phyloP scores from a whole-genome alignment of 2,329 filamentous ascomycete genomes.

The Pseudophaeomoniella oleicola region DNA sequence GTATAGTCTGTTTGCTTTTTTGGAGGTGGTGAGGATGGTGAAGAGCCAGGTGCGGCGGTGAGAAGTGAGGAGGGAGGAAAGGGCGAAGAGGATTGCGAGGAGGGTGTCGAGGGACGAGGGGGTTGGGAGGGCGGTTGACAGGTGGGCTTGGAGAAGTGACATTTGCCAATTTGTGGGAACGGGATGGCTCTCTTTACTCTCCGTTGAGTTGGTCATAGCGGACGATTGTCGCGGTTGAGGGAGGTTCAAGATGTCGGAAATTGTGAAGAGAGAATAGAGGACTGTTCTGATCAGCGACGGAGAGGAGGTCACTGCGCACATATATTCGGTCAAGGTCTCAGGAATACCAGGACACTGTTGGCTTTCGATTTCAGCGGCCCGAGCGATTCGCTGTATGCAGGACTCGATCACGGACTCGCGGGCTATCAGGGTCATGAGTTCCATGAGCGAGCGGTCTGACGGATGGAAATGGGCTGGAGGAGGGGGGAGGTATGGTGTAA shows the following conservation, averaged over 20 bases:
- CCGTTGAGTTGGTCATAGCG: background rate
- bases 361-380: background rate
- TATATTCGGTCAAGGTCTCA: background rate
- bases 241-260: background rate
- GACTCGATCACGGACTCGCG: background rate
- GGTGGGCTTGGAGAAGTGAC: background rate
- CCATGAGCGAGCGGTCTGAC: background rate
- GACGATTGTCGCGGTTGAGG: background rate
- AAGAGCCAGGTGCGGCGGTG: background rate
- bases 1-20: background rate
- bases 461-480: background rate
- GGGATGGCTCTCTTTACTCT: too few species aligned
- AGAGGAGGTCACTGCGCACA: background rate
- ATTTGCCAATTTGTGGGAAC: too few species aligned
- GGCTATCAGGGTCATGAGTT: background rate
- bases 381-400: background rate
- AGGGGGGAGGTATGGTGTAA: background rate
- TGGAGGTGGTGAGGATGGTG: background rate
- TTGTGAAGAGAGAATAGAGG: background rate
- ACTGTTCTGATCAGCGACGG: background rate
- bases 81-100: background rate
- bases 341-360: background rate
- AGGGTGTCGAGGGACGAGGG: background rate
- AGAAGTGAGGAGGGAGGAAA: background rate
- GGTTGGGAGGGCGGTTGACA: background rate